Evolutionary conservation across 2,329 filamentous ascomycete genomes (phyloP).

Genomic region (Periglandula ipomoeae): DNA sequence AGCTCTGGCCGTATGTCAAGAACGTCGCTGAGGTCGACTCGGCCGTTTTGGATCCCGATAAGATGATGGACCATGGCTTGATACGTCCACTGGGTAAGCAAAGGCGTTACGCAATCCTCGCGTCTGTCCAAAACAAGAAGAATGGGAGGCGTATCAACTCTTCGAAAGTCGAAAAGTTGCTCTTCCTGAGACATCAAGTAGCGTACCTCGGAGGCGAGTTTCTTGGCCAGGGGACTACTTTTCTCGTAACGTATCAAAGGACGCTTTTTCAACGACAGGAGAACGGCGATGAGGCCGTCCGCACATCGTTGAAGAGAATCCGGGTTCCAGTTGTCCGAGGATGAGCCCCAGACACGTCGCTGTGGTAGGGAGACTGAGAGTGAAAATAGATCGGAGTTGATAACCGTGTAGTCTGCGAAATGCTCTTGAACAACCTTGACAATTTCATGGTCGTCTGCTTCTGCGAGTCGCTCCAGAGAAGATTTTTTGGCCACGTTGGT

Average conservation of each 20-base stretch:
- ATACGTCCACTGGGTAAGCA: slow-evolving; percentile 97
- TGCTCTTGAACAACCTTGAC: slow-evolving; percentile 91
- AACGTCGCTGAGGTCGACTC: slow-evolving; percentile 77
- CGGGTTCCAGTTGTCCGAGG: slow-evolving; percentile 81
- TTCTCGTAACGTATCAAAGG: slow-evolving; percentile 89
- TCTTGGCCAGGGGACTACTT: slow-evolving; percentile 83
- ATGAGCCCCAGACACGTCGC: slow-evolving; percentile 71
- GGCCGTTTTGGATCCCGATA: slow-evolving; percentile 87
- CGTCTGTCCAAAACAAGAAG: slow-evolving; percentile 82
- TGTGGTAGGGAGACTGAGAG: slow-evolving; percentile 64
- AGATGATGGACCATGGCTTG: slow-evolving; percentile 99
- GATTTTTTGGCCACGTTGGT: slow-evolving; percentile 98
- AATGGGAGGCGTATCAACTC: slow-evolving; percentile 89
- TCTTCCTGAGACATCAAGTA: slow-evolving; percentile 95
- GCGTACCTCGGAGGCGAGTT: slow-evolving; percentile 83
- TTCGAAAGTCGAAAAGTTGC: slow-evolving; percentile 91
- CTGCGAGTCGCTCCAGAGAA: slow-evolving; percentile 82
- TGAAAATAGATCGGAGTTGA: slow-evolving; percentile 90
- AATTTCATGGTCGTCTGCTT: slow-evolving; percentile 95
- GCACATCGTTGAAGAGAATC: slow-evolving; percentile 80
- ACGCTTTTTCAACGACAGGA: slow-evolving; percentile 92
- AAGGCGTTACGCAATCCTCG: slow-evolving; percentile 88
- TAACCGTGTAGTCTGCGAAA: slow-evolving; percentile 90
- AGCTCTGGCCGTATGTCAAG: slow-evolving; percentile 79
- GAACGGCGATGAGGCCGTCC: slow-evolving; percentile 74